A percentile compares a stretch with the other conserved stretches of the same genome.
Conservation (phyloP, 495 filamentous ascomycete species). For the Aspergillus heteromorphus region DNA sequence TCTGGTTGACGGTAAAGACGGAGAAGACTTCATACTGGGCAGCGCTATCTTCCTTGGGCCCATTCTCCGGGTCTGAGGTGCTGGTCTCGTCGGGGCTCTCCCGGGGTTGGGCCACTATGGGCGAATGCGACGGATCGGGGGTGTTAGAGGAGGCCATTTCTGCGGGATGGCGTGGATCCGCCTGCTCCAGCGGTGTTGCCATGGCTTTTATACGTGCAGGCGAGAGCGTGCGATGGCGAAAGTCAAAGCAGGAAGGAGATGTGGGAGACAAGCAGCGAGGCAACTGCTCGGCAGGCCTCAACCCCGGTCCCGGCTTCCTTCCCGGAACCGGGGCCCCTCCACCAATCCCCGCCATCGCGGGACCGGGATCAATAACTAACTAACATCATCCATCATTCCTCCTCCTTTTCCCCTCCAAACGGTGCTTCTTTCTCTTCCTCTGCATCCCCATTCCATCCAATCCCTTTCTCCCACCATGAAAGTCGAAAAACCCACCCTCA, state of each 20-base stretch:
- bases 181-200: background rate
- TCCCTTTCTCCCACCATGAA: background rate
- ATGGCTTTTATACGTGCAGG: background rate
- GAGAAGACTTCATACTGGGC: conserved; percentile 26
- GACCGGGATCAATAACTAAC: background rate
- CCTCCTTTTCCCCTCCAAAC: too few species aligned
- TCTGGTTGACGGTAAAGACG: conserved; percentile 52
- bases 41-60: background rate
- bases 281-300: too few species aligned
- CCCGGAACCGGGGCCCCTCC: background rate
- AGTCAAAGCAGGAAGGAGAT: background rate
- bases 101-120: background rate
- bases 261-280: background rate
- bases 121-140: background rate
- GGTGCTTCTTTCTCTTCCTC: too few species aligned
- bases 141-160: background rate
- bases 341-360: background rate
- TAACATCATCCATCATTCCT: too few species aligned
- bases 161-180: background rate
- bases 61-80: background rate
- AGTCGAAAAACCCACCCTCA: background rate
- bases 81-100: background rate
- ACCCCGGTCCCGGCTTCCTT: background rate
- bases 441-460: too few species aligned
- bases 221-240: background rate